Conservation (phyloP, 257 asterid species). For the Jasminum sambac region DNA sequence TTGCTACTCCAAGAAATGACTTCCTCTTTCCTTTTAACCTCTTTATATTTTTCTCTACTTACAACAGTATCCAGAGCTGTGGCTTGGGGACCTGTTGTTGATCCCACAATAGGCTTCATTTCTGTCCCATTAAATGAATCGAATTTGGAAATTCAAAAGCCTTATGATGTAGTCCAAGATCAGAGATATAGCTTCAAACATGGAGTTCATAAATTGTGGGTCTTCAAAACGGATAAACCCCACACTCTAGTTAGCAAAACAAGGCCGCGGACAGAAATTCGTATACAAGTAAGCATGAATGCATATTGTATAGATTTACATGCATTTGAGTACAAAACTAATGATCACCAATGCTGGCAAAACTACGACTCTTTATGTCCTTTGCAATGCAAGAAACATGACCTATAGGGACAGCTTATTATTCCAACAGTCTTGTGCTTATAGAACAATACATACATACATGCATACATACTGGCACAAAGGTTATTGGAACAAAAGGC, state of each 20-base stretch:
- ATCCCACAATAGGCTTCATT: slow-evolving; percentile 21
- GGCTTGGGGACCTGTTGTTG: not conserved
- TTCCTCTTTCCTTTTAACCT: not conserved
- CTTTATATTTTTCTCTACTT: not conserved
- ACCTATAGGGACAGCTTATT: no score
- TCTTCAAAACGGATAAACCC: slow-evolving; percentile 17
- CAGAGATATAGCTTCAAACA: slow-evolving; percentile 21
- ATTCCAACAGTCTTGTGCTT: no score
- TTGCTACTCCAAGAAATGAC: not conserved
- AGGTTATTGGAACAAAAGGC: no score
- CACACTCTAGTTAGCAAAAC: slow-evolving; percentile 18
- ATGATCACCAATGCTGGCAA: no score
- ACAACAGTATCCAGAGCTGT: not conserved
- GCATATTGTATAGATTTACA: not conserved
- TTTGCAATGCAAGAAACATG: no score
- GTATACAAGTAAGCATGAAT: not conserved
- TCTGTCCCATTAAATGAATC: slow-evolving; percentile 19
- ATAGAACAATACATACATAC: no score
- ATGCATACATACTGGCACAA: no score
- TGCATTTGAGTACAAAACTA: not conserved
- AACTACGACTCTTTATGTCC: no score
- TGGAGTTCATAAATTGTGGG: slow-evolving; percentile 30
- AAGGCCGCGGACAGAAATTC: slow-evolving; percentile 28
- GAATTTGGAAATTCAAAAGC: slow-evolving; percentile 17
- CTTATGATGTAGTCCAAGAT: slow-evolving; percentile 13